phyloP scores from a whole-genome alignment of 345 rosid genomes.

The Streptanthus diversifolius region DNA sequence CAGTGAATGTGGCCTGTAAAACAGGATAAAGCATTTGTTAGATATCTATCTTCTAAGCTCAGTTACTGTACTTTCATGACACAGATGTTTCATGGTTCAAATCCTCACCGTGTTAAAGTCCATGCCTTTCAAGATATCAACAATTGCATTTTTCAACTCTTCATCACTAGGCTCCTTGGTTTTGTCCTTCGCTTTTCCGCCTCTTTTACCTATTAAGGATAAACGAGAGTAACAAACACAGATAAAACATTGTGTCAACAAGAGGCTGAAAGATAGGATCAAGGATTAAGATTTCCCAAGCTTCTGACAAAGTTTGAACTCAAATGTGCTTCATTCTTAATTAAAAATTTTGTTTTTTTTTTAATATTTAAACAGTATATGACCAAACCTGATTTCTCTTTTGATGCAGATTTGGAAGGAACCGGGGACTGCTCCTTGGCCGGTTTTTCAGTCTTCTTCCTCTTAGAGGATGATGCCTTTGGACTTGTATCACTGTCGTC shows the following conservation, averaged over 20 bases:
- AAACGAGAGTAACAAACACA: constrained; percentile 8
- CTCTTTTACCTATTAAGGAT: constrained; percentile 46
- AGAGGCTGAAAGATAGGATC: neutral
- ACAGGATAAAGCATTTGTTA: constrained; percentile 23
- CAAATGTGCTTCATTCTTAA: neutral
- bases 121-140: constrained; percentile 75
- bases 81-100: constrained; percentile 5
- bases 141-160: constrained; percentile 62
- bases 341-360: neutral
- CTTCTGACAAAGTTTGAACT: constrained; percentile 2
- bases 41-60: constrained; percentile 1
- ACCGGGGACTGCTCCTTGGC: constrained; percentile 40
- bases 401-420: constrained; percentile 49
- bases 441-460: constrained; percentile 48
- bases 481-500: constrained; percentile 61
- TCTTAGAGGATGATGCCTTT: constrained; percentile 56
- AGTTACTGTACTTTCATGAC: neutral
- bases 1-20: constrained; percentile 92
- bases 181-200: constrained; percentile 57
- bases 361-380: too few species aligned
- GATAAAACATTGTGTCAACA: neutral
- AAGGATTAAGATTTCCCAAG: neutral
- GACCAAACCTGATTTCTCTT: constrained; percentile 62
- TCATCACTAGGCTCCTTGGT: constrained; percentile 54
- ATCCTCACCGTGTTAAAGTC: constrained; percentile 80